Percentiles rank a stretch among this genome's conserved stretches.
Evolutionary conservation across 257 asterid genomes (phyloP).

Genomic region (Solanum appendiculatum): DNA sequence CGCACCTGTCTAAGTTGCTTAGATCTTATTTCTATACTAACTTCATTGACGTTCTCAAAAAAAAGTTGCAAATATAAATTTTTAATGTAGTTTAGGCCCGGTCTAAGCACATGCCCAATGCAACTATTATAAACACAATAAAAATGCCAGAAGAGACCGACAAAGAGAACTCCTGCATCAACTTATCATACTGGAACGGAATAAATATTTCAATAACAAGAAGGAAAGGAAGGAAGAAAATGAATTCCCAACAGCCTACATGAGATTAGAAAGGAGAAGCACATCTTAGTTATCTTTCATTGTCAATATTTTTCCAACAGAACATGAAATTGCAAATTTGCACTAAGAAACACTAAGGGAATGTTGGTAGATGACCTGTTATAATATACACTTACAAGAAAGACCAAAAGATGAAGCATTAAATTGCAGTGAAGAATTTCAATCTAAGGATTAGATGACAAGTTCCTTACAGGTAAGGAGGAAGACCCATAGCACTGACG

Average conservation of each 20-base stretch:
- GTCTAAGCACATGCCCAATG: background rate
- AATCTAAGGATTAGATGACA: background rate
- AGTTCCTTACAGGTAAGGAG: conserved; percentile 5
- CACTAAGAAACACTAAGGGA: background rate
- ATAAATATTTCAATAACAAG: background rate
- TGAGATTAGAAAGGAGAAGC: background rate
- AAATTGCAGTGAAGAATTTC: background rate
- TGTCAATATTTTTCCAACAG: background rate
- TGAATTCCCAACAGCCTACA: background rate
- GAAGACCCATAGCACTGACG: conserved; percentile 8
- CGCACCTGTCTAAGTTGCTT: too few species aligned
- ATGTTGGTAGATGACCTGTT: background rate
- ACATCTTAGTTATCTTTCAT: background rate
- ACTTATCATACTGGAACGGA: background rate
- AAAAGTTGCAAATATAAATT: background rate
- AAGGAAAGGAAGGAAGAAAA: background rate
- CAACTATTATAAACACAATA: background rate
- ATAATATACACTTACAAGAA: background rate
- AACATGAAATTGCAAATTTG: background rate
- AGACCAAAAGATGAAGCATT: background rate
- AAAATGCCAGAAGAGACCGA: background rate
- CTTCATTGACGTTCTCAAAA: background rate
- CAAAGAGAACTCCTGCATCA: background rate
- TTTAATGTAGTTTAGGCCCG: background rate
- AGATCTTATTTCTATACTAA: too few species aligned